Evolutionary conservation across 1,284 basidiomycete species (phyloP).

Genomic region (Trametes hirsuta): DNA sequence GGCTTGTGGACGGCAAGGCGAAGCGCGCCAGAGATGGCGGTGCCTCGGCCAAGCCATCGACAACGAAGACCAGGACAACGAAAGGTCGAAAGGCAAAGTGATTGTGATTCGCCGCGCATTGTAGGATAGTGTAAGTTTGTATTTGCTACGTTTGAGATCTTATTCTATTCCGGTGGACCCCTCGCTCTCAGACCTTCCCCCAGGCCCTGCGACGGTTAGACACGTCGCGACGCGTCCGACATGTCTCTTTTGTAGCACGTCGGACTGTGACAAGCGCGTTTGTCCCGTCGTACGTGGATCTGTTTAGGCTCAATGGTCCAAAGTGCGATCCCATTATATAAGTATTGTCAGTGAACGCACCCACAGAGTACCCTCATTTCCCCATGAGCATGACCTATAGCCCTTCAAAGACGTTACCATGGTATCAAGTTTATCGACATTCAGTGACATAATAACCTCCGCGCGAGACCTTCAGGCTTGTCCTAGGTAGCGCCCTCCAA

Average conservation of each 20-base stretch:
- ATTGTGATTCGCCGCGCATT: constrained; percentile 1
- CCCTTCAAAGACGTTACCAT: too few species aligned
- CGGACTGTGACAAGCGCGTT: too few species aligned
- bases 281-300: too few species aligned
- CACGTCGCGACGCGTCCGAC: not conserved
- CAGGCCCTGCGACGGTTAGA: not conserved
- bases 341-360: too few species aligned
- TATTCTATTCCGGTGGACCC: not conserved
- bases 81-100: constrained; percentile 29
- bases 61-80: constrained; percentile 15
- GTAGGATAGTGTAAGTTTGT: constrained; percentile 20
- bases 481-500: too few species aligned
- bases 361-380: too few species aligned
- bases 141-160: constrained; percentile 5
- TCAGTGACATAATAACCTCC: too few species aligned
- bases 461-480: too few species aligned
- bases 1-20: constrained; percentile 50
- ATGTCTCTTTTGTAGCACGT: not conserved
- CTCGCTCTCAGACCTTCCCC: not conserved
- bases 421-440: too few species aligned
- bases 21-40: constrained; percentile 42
- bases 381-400: too few species aligned
- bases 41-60: constrained; percentile 10
- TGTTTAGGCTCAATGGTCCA: too few species aligned
- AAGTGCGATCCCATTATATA: too few species aligned